phyloP scores from a whole-genome alignment of 192 early-diverging fungal species.

The Coemansia sp. region DNA sequence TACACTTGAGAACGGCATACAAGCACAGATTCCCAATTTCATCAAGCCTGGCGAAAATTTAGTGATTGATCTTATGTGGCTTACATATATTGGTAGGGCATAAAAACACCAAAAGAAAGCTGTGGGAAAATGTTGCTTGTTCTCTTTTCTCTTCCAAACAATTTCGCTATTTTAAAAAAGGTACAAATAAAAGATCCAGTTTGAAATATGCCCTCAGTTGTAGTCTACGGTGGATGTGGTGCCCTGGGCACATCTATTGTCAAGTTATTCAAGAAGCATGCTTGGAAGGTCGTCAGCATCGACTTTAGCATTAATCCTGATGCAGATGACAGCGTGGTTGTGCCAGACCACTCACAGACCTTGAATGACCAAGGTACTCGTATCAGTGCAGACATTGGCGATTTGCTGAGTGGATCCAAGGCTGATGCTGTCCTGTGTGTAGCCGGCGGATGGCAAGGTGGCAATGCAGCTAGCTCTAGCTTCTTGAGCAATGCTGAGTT shows the following conservation, averaged over 20 bases:
- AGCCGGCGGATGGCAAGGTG: constrained; percentile 96
- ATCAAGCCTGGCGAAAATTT: constrained; percentile 75
- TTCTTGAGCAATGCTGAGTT: constrained; percentile 68
- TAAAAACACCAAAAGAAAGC: background rate
- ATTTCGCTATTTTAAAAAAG: background rate
- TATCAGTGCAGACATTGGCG: constrained; percentile 50
- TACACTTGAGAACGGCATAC: constrained; percentile 62
- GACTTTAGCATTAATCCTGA: constrained; percentile 73
- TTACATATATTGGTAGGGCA: constrained; percentile 64
- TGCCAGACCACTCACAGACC: constrained; percentile 41
- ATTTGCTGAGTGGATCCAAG: constrained; percentile 47
- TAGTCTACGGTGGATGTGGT: constrained; percentile 91
- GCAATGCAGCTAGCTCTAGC: constrained; percentile 71
- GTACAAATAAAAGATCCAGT: constrained; percentile 1
- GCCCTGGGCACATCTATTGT: constrained; percentile 82
- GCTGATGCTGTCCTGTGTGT: constrained; percentile 86
- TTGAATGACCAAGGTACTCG: constrained; percentile 64
- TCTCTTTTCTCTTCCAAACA: background rate
- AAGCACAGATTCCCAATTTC: constrained; percentile 79
- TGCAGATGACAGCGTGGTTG: constrained; percentile 70
- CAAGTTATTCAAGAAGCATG: constrained; percentile 64
- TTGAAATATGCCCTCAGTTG: constrained; percentile 56
- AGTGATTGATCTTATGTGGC: constrained; percentile 66
- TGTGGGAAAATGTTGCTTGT: background rate
- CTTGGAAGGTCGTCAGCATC: constrained; percentile 77